Evolutionary conservation across 805 yeast species (phyloP), one percentile per base, ranked within the genome.

Genomic region (Debaryomyces hansenii): DNA sequence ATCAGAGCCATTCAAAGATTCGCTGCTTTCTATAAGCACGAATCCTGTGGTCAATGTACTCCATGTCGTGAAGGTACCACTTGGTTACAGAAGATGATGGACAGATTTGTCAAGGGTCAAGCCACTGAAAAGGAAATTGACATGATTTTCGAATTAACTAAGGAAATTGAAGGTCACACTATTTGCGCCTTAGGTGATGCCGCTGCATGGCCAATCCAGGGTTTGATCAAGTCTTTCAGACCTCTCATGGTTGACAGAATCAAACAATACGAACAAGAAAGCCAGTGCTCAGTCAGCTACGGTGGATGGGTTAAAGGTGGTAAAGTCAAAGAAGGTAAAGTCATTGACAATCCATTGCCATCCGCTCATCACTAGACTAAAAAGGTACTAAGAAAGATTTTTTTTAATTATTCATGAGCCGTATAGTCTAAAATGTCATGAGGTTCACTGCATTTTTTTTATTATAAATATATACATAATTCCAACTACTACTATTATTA

Each of bases 1-100:
- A 82, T 89, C 51, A 79, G 90, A 54, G 94, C 92, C 56, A 89
- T 89, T 64, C 95, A 89, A 70, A 79, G 96, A 68, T 80, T 89
- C 60, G 69, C 92, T 37, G 83, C 87, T 37, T 89, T 89, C 68
- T 89, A 87, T 75, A 87, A 85, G 74, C 96, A 89, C 71, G 96
- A 89, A 76, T 85, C 94, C 6, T 89, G 96, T 73, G 96, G 96
- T 49, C 96, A 89, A 73, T 89, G 96, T 75, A 89, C 96, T 4
- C 96, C 96, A 48, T 89, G 96, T 72, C 83, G 96, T 66, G 96
- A 89, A 72, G 96, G 96, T 48, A 88, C 96, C 37, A 85, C 95
- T 16, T 89, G 92, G 86, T 74, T 89, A 57, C 74, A 78, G 49
- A 85, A 82, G 70, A 84, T 87, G 81, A 89, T 89, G 96, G 85